phyloP scores from a whole-genome alignment of 768 basidiomycete genomes.

The Scleroderma bovista region DNA sequence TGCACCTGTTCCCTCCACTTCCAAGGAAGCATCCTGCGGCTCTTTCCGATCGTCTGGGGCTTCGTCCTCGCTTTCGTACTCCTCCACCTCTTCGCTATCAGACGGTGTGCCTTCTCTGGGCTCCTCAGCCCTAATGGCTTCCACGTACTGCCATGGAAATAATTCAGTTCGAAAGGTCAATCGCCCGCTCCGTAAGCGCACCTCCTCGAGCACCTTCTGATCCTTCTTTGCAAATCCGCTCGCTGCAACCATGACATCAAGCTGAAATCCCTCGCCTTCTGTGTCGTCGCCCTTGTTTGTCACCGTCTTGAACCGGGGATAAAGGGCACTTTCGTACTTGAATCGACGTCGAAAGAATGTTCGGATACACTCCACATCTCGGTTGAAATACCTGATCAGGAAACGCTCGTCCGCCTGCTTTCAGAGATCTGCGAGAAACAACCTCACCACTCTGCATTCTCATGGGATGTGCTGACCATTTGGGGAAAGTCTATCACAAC shows the following conservation, averaged over 20 bases:
- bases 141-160: slow-evolving; percentile 55
- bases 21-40: slow-evolving; percentile 7
- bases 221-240: slow-evolving; percentile 89
- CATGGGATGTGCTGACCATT: slow-evolving; percentile 97
- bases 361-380: slow-evolving; percentile 95
- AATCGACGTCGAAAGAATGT: slow-evolving; percentile 89
- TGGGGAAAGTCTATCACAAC: slow-evolving; percentile 98
- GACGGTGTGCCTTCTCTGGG: slow-evolving; percentile 15
- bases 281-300: slow-evolving; percentile 22
- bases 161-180: slow-evolving; percentile 12
- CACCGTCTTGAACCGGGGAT: slow-evolving; percentile 69
- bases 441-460: slow-evolving; percentile 90
- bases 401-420: slow-evolving; percentile 6
- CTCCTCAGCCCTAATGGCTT: slow-evolving; percentile 40
- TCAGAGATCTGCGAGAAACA: slow-evolving; percentile 8
- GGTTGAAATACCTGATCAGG: slow-evolving; percentile 86
- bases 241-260: slow-evolving; percentile 91
- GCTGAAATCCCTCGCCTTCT: slow-evolving; percentile 53
- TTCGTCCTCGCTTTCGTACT: slow-evolving; percentile 10
- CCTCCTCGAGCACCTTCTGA: slow-evolving; percentile 79
- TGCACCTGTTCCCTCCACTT: neutral
- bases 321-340: slow-evolving; percentile 85
- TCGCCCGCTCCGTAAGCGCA: slow-evolving; percentile 58
- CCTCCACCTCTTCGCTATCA: slow-evolving; percentile 36
- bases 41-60: slow-evolving; percentile 15